A percentile compares a stretch with the other conserved stretches of the same genome.
Conservation (phyloP, 192 early-diverging fungal species). For the Lunasporangiospora selenospora region DNA sequence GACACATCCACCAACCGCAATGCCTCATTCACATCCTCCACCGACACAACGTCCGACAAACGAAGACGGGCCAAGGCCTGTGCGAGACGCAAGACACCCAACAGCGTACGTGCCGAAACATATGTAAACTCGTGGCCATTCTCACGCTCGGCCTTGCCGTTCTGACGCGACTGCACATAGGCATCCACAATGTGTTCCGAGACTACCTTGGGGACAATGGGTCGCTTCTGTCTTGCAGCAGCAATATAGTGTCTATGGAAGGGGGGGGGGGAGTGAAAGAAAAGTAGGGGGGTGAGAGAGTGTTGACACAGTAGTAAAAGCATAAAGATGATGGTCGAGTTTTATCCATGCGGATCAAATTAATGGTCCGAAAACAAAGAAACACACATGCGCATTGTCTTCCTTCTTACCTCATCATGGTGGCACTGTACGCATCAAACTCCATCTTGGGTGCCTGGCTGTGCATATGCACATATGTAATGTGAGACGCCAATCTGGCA, state of each 20-base stretch:
- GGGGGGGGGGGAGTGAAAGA: too few relatives aligned
- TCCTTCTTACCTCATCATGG: conserved; percentile 70
- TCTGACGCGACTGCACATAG: conserved; percentile 79
- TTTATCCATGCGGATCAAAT: neutral
- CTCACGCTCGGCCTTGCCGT: conserved; percentile 61
- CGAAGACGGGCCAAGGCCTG: conserved; percentile 85
- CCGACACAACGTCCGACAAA: conserved; percentile 66
- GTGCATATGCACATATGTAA: conserved; percentile 92
- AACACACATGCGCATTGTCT: too few relatives aligned
- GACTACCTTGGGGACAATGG: conserved; percentile 75
- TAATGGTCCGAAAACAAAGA: too few relatives aligned
- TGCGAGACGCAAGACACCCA: conserved; percentile 86
- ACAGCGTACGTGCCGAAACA: conserved; percentile 83
- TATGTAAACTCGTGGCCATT: conserved; percentile 74
- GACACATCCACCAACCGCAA: conserved; percentile 90
- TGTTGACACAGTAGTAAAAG: neutral
- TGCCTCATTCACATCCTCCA: conserved; percentile 87
- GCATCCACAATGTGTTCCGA: conserved; percentile 89
- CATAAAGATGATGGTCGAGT: neutral
- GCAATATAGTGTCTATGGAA: conserved; percentile 85
- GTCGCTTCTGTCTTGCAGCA: conserved; percentile 73
- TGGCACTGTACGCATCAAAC: conserved; percentile 68
- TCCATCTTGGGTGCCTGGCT: conserved; percentile 76
- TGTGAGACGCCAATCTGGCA: conserved; percentile 82
- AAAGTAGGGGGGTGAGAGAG: neutral